Evolutionary conservation across 1,284 basidiomycete genomes (phyloP).

Genomic region (Papiliotrema terrestris): DNA sequence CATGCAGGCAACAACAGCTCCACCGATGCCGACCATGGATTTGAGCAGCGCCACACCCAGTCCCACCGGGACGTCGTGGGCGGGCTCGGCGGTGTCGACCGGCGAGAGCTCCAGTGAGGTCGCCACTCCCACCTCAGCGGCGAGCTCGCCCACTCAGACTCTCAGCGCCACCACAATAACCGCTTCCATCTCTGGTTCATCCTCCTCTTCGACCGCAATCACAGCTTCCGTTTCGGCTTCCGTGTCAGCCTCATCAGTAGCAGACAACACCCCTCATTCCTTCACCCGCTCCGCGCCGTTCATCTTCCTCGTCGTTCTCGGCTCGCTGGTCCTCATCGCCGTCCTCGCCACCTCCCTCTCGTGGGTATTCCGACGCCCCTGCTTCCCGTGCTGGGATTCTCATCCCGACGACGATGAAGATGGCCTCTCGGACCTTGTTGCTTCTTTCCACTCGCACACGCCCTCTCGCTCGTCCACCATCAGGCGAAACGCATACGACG

Average conservation of each 20-base stretch:
- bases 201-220: background rate
- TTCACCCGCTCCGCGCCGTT: conserved; percentile 22
- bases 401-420: conserved; percentile 22
- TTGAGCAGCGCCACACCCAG: background rate
- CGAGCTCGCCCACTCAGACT: too few species aligned
- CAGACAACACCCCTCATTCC: conserved; percentile 2
- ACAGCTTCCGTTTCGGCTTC: background rate
- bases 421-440: conserved; percentile 24
- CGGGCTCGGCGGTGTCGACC: conserved; percentile 3
- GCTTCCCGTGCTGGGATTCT: background rate
- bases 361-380: conserved; percentile 13
- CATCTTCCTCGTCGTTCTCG: conserved; percentile 28
- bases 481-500: conserved; percentile 4
- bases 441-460: conserved; percentile 12
- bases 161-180: too few species aligned
- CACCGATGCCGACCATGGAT: background rate
- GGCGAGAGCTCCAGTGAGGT: background rate
- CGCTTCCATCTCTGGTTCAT: background rate
- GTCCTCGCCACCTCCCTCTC: conserved; percentile 20
- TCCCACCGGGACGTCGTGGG: background rate
- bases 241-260: background rate
- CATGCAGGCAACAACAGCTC: background rate
- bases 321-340: conserved; percentile 18
- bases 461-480: conserved; percentile 4
- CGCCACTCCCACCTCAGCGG: too few species aligned